Base-by-base conservation (phyloP, 768 basidiomycete species). In the Lentinula sp. region DNA sequence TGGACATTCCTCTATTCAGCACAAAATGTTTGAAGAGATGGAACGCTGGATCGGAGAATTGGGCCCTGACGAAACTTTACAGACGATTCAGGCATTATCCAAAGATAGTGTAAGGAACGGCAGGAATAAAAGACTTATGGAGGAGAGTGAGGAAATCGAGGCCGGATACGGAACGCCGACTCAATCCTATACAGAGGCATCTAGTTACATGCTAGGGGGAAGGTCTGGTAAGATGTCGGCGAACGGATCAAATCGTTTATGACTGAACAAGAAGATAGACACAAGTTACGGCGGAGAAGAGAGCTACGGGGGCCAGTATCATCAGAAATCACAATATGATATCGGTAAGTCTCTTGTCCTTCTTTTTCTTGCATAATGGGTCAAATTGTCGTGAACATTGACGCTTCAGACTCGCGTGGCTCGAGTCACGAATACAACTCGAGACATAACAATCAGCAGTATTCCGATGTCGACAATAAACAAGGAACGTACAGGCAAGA, bases 71-170 rank as follows among this genome's bases (percentile, higher is more conserved):
- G 80, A 81, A 54, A 71, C 74, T 16, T 68, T 73, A 18, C 71
- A 77, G 62, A 78, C 79, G 23, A 71, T 88, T 41, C 63, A 76
- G 46, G 73, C 78, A 0, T 72, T 88, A 62, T 83, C 79, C 50
- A 86, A 86, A 82, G 80, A 85, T 61, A 81, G 79, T 61, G 82
- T 86, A 16, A 73, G 81, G 37, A 72, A 78, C 2, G 81, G 82
- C 48, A 81, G 75, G 65, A 86, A 86, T 68, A 85, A 85, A 65
- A 79, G 84, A 16, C 73, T 80, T 16, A 81, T 80, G 51, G 77
- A 80, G 15, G 81, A 84, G 45, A 73, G 74, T 33, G 70, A 76
- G 49, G 64, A 67, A 39, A 67, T 70, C n/a, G 77, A 80, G 64
- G 66, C 73, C 51, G 75, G 77, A 16, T 77, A 76, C 55, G 75